A percentile compares a stretch with the other conserved stretches of the same genome.
phyloP scores from a whole-genome alignment of 345 rosid species.

The Anacardium occidentale region DNA sequence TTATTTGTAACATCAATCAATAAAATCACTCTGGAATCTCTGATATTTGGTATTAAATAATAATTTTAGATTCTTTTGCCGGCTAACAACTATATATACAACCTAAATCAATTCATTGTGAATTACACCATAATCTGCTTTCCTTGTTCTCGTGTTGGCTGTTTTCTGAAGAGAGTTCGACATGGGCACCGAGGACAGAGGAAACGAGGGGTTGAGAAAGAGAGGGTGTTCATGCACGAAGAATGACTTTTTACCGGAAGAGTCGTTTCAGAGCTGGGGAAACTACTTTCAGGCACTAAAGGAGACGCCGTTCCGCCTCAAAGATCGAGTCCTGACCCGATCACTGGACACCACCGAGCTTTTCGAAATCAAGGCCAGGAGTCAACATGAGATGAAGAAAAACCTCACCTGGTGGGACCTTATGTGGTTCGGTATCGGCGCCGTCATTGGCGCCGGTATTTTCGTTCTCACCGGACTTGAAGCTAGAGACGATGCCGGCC shows the following conservation, averaged over 20 bases:
- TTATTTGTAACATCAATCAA: no score
- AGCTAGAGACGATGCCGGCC: slow-evolving; percentile 55
- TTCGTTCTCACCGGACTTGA: slow-evolving; percentile 85
- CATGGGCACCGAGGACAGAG: background rate
- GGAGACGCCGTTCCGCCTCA: slow-evolving; percentile 59
- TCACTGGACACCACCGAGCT: slow-evolving; percentile 74
- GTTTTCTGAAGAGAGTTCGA: background rate
- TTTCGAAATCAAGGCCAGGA: slow-evolving; percentile 69
- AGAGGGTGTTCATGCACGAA: slow-evolving; percentile 73
- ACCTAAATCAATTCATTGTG: no score
- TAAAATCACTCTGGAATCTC: no score
- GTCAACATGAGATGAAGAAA: slow-evolving; percentile 86
- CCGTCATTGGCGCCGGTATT: slow-evolving; percentile 86
- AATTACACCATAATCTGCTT: no score
- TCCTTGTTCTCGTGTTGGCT: background rate
- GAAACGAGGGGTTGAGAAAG: slow-evolving; percentile 38
- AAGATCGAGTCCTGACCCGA: slow-evolving; percentile 59
- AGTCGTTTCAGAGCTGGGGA: slow-evolving; percentile 64
- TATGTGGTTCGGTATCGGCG: slow-evolving; percentile 92
- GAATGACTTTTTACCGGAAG: slow-evolving; percentile 79
- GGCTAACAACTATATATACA: background rate
- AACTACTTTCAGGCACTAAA: slow-evolving; percentile 58
- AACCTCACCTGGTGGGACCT: slow-evolving; percentile 92
- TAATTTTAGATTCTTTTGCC: background rate
- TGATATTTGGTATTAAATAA: no score